Percentiles rank a stretch among this genome's conserved stretches.
Conservation (phyloP, 1,284 basidiomycete genomes). For the Coniferiporia weirii region DNA sequence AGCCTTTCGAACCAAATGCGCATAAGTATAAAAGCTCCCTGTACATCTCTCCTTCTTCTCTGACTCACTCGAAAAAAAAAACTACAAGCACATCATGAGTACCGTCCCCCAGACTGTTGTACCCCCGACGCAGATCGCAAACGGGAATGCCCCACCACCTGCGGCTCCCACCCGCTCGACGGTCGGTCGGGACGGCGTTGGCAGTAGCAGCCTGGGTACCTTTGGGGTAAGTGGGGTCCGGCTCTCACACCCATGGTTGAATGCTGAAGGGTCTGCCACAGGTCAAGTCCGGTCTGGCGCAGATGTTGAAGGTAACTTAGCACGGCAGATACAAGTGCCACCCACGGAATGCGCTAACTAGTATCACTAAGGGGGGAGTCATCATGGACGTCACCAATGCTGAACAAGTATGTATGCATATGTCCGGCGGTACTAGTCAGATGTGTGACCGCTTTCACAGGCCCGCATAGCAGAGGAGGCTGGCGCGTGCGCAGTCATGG, state of each 20-base stretch:
- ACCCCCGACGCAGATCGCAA: background rate
- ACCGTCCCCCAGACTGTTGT: background rate
- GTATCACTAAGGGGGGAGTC: slow-evolving; percentile 63
- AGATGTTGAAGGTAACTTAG: slow-evolving; percentile 80
- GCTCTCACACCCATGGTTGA: background rate
- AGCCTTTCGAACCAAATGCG: background rate
- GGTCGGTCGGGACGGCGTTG: slow-evolving; percentile 19
- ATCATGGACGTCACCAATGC: slow-evolving; percentile 91
- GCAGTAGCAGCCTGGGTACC: slow-evolving; percentile 68
- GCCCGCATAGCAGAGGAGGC: slow-evolving; percentile 97
- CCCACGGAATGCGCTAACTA: slow-evolving; percentile 2
- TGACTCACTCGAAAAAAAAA: background rate
- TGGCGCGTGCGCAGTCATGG: slow-evolving; percentile 98
- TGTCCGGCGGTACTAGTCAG: background rate
- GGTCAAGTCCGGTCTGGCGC: slow-evolving; percentile 92
- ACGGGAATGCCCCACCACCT: background rate
- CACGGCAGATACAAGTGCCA: background rate
- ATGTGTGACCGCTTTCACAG: slow-evolving; percentile 36
- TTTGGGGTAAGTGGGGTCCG: slow-evolving; percentile 57
- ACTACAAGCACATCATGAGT: background rate
- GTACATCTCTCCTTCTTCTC: background rate
- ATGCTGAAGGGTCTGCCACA: slow-evolving; percentile 25
- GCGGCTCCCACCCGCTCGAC: slow-evolving; percentile 8
- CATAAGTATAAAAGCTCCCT: background rate
- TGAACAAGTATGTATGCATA: slow-evolving; percentile 53